Evolutionary conservation across 1,284 basidiomycete genomes (phyloP).

Genomic region (Agroathelia rolfsii): DNA sequence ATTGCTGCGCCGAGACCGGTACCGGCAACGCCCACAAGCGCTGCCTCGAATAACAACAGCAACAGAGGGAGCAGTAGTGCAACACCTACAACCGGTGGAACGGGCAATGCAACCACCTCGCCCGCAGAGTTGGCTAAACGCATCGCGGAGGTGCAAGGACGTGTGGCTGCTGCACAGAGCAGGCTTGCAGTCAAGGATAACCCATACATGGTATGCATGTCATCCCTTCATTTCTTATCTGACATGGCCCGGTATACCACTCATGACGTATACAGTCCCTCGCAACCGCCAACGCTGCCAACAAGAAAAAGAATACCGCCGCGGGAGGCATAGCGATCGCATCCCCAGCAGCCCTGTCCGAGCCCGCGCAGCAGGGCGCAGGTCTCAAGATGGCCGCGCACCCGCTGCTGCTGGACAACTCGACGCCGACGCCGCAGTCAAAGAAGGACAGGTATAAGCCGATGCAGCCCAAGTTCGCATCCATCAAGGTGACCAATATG

Average conservation of each 20-base stretch:
- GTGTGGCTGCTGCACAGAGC: constrained; percentile 70
- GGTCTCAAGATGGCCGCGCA: constrained; percentile 88
- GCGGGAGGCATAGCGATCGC: too few relatives aligned
- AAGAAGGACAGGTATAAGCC: constrained; percentile 90
- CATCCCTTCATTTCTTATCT: constrained; percentile 1
- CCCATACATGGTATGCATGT: constrained; percentile 65
- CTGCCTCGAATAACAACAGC: too few relatives aligned
- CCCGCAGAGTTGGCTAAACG: constrained; percentile 53
- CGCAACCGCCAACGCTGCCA: constrained; percentile 36
- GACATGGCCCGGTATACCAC: constrained; percentile 3
- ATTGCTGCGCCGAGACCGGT: constrained; percentile 22
- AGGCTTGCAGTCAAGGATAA: constrained; percentile 68
- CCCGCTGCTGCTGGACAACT: constrained; percentile 70
- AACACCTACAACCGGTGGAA: constrained; percentile 24
- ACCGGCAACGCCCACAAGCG: constrained; percentile 19
- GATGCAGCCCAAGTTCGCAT: constrained; percentile 95
- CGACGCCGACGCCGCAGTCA: constrained; percentile 47
- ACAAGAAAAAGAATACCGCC: constrained; percentile 53
- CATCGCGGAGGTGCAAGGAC: constrained; percentile 70
- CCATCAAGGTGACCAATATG: constrained; percentile 56
- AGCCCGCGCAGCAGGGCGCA: constrained; percentile 64
- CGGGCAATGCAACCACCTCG: constrained; percentile 22
- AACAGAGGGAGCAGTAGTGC: too few relatives aligned
- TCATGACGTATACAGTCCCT: constrained; percentile 26
- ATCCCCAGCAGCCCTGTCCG: constrained; percentile 32